These are phyloP conservation scores for Cantharellus cinnabarinus DNA, from an alignment of 768 basidiomycete species.

Conservation along the genomic window DNA sequence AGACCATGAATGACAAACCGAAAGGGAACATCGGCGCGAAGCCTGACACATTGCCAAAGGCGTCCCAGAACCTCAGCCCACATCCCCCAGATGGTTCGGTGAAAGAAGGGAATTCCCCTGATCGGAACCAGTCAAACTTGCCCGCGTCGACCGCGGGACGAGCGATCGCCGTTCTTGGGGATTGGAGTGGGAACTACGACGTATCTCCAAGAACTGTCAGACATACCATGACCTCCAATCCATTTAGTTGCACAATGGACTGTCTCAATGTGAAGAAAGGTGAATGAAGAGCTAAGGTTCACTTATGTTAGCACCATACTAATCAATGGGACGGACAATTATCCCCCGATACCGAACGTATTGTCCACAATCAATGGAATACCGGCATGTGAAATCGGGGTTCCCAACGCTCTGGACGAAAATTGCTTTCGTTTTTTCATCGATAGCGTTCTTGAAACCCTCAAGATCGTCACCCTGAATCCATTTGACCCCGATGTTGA, in stretches of 20 bases:
- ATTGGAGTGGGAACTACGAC: constrained; percentile 11
- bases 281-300: constrained; percentile 33
- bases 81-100: constrained; percentile 59
- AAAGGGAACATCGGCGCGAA: constrained; percentile 21
- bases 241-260: no score
- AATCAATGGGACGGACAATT: constrained; percentile 48
- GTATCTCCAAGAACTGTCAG: background rate
- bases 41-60: constrained; percentile 44
- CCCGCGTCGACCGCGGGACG: constrained; percentile 58
- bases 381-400: constrained; percentile 43
- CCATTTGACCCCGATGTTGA: constrained; percentile 43
- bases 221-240: no score
- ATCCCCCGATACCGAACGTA: constrained; percentile 53
- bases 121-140: constrained; percentile 55
- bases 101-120: constrained; percentile 53
- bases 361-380: constrained; percentile 71
- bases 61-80: constrained; percentile 43
- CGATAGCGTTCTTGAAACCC: constrained; percentile 45
- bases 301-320: constrained; percentile 77
- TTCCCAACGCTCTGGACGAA: constrained; percentile 67
- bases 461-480: constrained; percentile 34
- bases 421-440: constrained; percentile 53
- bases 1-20: constrained; percentile 14
- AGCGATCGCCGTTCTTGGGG: constrained; percentile 40
- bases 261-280: constrained; percentile 23